These are phyloP conservation scores for Straminergon stramineum DNA, from an alignment of 225 moss, liverwort and hornwort species.

Conservation along the genomic window DNA sequence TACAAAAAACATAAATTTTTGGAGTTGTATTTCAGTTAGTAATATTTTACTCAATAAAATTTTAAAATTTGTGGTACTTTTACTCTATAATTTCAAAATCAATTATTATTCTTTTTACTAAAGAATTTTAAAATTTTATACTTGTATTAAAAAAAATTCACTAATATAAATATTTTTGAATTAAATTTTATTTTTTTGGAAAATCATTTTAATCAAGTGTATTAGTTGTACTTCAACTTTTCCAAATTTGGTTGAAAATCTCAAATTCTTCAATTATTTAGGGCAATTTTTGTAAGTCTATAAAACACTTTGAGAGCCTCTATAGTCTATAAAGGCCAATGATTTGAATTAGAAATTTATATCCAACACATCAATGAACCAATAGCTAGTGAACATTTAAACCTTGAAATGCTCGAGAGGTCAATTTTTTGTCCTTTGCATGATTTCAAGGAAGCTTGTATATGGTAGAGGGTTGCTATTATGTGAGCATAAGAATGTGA, in stretches of 20 bases:
- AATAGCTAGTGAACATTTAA: background rate
- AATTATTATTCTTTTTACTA: background rate
- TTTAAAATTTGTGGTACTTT: background rate
- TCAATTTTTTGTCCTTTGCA: too few species aligned
- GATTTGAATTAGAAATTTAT: background rate
- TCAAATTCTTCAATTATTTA: background rate
- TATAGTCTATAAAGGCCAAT: background rate
- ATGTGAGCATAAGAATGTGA: too few species aligned
- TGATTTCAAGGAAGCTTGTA: background rate
- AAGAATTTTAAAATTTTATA: rapidly evolving
- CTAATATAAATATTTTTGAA: too few species aligned
- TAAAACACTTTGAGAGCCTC: background rate
- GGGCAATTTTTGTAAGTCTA: background rate
- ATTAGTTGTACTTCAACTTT: background rate
- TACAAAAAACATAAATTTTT: background rate
- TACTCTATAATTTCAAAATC: background rate
- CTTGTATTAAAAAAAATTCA: too few species aligned
- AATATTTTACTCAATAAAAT: background rate
- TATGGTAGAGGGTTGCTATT: too few species aligned
- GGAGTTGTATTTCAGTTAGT: rapidly evolving
- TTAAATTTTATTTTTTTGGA: too few species aligned
- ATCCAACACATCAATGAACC: background rate
- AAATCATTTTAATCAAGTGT: background rate
- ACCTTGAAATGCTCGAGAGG: too few species aligned
- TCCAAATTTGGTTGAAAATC: background rate